These are phyloP conservation scores for Globisporangium heterothallicum DNA, from an alignment of 352 stramenopile genomes.

Conservation along the genomic window DNA sequence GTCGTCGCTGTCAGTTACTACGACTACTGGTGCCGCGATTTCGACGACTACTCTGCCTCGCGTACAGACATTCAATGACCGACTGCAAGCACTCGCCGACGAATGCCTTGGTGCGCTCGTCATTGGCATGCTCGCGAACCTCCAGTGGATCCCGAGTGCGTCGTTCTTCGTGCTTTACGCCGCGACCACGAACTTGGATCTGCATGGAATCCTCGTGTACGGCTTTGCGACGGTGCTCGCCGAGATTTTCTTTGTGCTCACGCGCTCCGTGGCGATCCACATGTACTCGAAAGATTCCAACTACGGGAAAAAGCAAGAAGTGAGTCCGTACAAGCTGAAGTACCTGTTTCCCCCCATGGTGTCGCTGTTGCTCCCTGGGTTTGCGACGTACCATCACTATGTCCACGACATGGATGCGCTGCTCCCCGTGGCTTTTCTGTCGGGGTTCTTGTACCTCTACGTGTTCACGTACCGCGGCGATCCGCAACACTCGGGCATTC, in stretches of 20 bases:
- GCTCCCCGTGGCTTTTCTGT: constrained; percentile 34
- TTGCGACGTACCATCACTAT: constrained; percentile 48
- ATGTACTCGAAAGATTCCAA: constrained; percentile 56
- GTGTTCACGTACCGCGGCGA: constrained; percentile 60
- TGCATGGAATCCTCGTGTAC: constrained; percentile 36
- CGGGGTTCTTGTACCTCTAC: constrained; percentile 59
- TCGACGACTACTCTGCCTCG: constrained; percentile 1
- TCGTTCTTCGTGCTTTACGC: constrained; percentile 52
- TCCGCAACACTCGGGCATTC: constrained; percentile 54
- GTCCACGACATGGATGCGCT: constrained; percentile 37
- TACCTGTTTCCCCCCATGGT: constrained; percentile 44
- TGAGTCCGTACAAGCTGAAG: constrained; percentile 50
- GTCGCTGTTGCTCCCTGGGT: constrained; percentile 32
- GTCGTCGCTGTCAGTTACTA: too few relatives aligned
- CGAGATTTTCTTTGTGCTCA: constrained; percentile 55
- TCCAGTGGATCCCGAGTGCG: constrained; percentile 57
- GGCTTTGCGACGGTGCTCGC: constrained; percentile 22
- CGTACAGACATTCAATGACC: constrained; percentile 18
- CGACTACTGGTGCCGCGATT: constrained; percentile 11
- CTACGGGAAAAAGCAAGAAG: constrained; percentile 33
- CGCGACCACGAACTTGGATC: constrained; percentile 34
- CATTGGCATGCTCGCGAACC: constrained; percentile 46
- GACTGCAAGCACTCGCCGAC: constrained; percentile 38
- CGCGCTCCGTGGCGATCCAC: constrained; percentile 47
- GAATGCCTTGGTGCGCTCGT: constrained; percentile 51